Evolutionary conservation across 257 asterid species (phyloP), one percentile per base, ranked within the genome.

Genomic region (Penstemon barbatus): DNA sequence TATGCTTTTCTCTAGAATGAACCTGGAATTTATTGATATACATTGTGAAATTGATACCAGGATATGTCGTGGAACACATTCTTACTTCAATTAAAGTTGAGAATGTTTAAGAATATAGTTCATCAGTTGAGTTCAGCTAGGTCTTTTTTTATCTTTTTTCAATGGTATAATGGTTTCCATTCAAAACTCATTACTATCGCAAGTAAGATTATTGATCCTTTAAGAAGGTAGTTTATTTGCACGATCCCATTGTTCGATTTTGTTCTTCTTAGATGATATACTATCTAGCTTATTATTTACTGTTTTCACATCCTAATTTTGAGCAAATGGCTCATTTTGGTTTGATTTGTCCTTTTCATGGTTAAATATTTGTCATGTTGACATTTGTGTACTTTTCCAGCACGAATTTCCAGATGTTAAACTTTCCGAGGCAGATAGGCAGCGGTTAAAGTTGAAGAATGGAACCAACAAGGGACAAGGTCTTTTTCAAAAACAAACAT

Each of bases 391-490:
- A 65, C 33, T 71, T 46, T 52, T 64, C 19, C 83, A 89, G 98
- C 96, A 86, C 69, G 91, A 85, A 48, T 62, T 68, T 12, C 70
- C 72, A 43, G 86, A 71, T 57, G 77, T 80, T 68, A 59, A 81
- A 57, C 77, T 80, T 68, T 85, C 92, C 41, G 72, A 75, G 71
- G 83, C 85, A 40, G 85, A 85, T 76, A 77, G 81, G 59, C 77
- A 74, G 76, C 76, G 72, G 77, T 61, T 82, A 11, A 86, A 79
- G 77, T 70, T 78, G 76, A 79, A 74, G 82, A 77, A 63, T 68
- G 72, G 79, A 25, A 68, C 79, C 57, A 69, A 25, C 53, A 72
- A 65, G 57, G 77, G 77, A 53, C 78, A 76, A 87, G 95, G 92
- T 85, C 77, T 50, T 42, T 19, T 41, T 40, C 8, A 9, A 5